Evolutionary conservation across 192 early-diverging fungal species (phyloP).

Genomic region (Backusella morwellensis): DNA sequence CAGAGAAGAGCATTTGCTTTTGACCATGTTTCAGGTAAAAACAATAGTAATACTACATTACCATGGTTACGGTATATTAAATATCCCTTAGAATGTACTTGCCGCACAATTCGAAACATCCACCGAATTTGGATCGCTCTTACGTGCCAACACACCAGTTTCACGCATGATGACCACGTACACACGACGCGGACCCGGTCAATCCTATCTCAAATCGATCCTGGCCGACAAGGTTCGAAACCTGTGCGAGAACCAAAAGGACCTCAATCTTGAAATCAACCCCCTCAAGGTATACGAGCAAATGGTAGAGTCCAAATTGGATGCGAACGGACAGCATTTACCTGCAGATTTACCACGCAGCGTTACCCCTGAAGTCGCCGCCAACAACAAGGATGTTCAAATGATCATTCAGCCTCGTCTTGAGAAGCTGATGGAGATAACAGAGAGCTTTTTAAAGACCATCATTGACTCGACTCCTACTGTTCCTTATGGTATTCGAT

Average conservation of each 20-base stretch:
- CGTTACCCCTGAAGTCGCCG: slow-evolving; percentile 80
- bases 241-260: slow-evolving; percentile 70
- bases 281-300: slow-evolving; percentile 89
- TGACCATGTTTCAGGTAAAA: slow-evolving; percentile 93
- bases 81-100: slow-evolving; percentile 57
- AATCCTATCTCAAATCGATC: slow-evolving; percentile 89
- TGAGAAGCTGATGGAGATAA: slow-evolving; percentile 82
- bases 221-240: slow-evolving; percentile 77
- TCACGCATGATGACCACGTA: slow-evolving; percentile 99
- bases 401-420: slow-evolving; percentile 81
- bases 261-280: slow-evolving; percentile 92
- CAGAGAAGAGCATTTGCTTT: slow-evolving; percentile 90
- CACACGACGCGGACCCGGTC: slow-evolving; percentile 89
- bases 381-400: slow-evolving; percentile 79
- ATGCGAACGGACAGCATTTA: slow-evolving; percentile 16
- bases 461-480: slow-evolving; percentile 80
- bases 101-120: slow-evolving; percentile 90
- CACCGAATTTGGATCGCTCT: slow-evolving; percentile 86
- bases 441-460: slow-evolving; percentile 80
- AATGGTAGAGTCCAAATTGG: slow-evolving; percentile 52
- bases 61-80: neutral
- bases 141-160: slow-evolving; percentile 96
- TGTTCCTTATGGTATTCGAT: slow-evolving; percentile 94
- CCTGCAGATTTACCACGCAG: slow-evolving; percentile 68
- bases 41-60: neutral